Evolutionary conservation across 352 stramenopile species (phyloP).

Genomic region (Phytopythium chamaehyphon): DNA sequence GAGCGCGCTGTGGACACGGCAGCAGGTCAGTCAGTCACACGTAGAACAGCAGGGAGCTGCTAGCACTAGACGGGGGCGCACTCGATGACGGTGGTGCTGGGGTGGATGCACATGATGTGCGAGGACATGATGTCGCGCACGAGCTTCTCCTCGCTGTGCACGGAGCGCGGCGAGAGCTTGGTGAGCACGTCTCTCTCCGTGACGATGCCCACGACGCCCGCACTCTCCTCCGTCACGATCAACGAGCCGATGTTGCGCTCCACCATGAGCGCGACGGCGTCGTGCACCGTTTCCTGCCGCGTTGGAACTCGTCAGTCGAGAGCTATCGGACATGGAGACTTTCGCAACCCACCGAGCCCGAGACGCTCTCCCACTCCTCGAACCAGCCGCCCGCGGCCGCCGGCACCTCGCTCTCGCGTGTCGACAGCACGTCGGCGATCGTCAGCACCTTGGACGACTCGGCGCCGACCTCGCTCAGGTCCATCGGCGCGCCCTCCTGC

Average conservation of each 20-base stretch:
- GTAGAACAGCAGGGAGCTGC: not conserved
- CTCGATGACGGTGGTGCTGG: slow-evolving; percentile 78
- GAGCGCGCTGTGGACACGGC: slow-evolving; percentile 37
- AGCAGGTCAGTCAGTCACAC: not conserved
- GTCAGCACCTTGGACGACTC: slow-evolving; percentile 67
- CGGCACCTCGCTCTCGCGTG: slow-evolving; percentile 48
- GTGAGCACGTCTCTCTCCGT: slow-evolving; percentile 80
- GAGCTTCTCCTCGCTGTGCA: slow-evolving; percentile 39
- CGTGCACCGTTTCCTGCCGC: slow-evolving; percentile 68
- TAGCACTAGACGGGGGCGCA: slow-evolving; percentile 18
- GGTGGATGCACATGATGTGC: slow-evolving; percentile 84
- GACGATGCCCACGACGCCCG: slow-evolving; percentile 77
- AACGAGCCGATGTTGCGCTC: slow-evolving; percentile 77
- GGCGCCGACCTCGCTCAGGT: slow-evolving; percentile 47
- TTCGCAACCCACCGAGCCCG: slow-evolving; percentile 45
- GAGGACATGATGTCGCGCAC: slow-evolving; percentile 83
- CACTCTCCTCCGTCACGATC: slow-evolving; percentile 70
- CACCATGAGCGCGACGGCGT: slow-evolving; percentile 72
- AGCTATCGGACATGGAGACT: no score
- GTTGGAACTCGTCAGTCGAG: slow-evolving; percentile 8
- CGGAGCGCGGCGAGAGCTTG: slow-evolving; percentile 57
- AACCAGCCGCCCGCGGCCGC: slow-evolving; percentile 23
- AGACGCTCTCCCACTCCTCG: slow-evolving; percentile 77
- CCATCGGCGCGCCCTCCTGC: slow-evolving; percentile 23
- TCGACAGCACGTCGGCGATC: slow-evolving; percentile 65